Base-by-base conservation (phyloP, 169 alveolate species). In the Babesia sp. region DNA sequence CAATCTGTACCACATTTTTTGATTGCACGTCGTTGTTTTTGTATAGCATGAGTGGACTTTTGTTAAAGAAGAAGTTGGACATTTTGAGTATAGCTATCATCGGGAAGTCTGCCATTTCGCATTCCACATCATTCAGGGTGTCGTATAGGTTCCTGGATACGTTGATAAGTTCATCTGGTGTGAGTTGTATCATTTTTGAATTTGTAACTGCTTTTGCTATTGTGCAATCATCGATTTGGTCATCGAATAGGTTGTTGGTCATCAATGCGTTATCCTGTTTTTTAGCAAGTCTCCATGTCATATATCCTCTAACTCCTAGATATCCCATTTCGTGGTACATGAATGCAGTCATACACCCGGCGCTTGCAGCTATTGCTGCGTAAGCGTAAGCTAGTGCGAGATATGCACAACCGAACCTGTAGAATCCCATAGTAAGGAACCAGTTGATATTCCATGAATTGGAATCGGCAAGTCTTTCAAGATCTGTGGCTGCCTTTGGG, bases 371-470 rank as follows among this genome's bases (percentile, higher is more conserved):
- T 5, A 81, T 39, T 26, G 67, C 41, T 26, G 64, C 44, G 45
- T 69, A 81, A 33, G 56, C 53, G 45, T 81, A 72, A 5, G 74
- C 50, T 29, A 81, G 44, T 7, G 59, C 60, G 14, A 66, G n/a
- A 57, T 72, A 72, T 0, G 85, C 89, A 34, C 89, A 81, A 5
- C 85, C 82, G 33, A 81, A 81, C 55, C 89, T 60, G 75, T 81
- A 72, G 59, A 81, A 81, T 3, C 89, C 89, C 54, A 81, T 56
- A 7, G 89, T 81, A 3, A 71, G 46, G 33, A 81, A 81, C 79
- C 77, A 71, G 46, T 77, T 70, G 51, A 72, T 45, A 37, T 60
- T 54, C 72, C 77, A 81, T 9, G 89, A 55, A 54, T 58, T 46
- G 5, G 29, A 67, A 22, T 72, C 89, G 8, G 69, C 42, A 1